Evolutionary conservation across 345 rosid genomes (phyloP).

Genomic region (Heritiera littoralis): DNA sequence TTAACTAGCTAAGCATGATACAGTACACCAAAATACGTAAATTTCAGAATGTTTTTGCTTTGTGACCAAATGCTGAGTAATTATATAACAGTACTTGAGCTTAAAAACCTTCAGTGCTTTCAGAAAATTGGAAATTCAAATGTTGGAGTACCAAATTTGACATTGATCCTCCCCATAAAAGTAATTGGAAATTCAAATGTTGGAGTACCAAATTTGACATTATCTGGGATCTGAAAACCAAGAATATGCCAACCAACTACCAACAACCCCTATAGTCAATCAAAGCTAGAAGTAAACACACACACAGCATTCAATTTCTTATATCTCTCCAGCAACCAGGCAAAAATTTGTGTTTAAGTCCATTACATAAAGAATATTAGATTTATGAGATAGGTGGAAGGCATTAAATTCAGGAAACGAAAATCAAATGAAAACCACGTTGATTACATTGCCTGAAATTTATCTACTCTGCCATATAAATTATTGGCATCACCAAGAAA

Average conservation of each 20-base stretch:
- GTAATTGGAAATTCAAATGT: not conserved
- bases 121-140: not conserved
- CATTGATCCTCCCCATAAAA: not conserved
- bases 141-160: not conserved
- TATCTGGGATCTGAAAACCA: not conserved
- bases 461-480: not conserved
- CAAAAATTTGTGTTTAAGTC: slow-evolving; percentile 3
- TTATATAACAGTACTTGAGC: not conserved
- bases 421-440: not conserved
- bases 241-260: not conserved
- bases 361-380: not conserved
- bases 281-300: not conserved
- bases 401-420: not conserved
- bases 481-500: not conserved
- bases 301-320: not conserved
- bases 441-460: not conserved
- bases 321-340: not conserved
- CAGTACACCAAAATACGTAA: not conserved
- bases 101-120: not conserved
- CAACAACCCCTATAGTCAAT: not conserved
- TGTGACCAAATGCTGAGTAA: not conserved
- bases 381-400: slow-evolving; percentile 2
- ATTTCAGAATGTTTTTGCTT: not conserved
- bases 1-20: not conserved
- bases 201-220: not conserved